Percentiles rank a stretch among this genome's conserved stretches.
These are phyloP conservation scores for Pichia sp. DNA, from an alignment of 1,139 yeast genomes.

Conservation along the genomic window DNA sequence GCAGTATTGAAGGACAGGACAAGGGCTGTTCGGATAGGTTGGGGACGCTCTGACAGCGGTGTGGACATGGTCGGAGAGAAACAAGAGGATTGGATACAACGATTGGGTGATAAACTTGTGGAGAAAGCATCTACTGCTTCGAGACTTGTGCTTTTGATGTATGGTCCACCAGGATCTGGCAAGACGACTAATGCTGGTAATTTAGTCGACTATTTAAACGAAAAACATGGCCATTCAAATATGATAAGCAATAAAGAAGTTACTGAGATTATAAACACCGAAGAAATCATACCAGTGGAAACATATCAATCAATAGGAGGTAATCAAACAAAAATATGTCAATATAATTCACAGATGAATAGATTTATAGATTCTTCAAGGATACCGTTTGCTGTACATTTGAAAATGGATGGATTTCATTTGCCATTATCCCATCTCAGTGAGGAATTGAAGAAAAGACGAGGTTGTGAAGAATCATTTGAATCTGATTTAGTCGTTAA, in stretches of 20 bases:
- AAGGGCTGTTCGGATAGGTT: no score
- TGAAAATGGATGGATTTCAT: constrained; percentile 85
- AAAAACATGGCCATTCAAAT: constrained; percentile 1
- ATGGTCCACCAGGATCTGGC: constrained; percentile 83
- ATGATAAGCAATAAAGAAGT: neutral
- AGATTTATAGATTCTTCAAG: neutral
- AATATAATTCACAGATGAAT: constrained; percentile 5
- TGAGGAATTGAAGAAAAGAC: constrained; percentile 48
- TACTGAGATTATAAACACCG: neutral
- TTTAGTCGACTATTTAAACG: constrained; percentile 39
- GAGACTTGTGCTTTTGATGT: constrained; percentile 45
- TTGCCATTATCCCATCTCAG: constrained; percentile 54
- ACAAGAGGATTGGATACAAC: neutral
- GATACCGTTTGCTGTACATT: constrained; percentile 29
- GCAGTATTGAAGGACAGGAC: no score
- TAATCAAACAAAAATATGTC: constrained; percentile 9
- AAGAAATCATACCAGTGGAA: neutral
- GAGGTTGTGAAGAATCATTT: constrained; percentile 87
- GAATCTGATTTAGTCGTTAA: constrained; percentile 49
- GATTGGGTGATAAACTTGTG: neutral
- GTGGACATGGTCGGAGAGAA: no score
- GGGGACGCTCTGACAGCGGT: no score
- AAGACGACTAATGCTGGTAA: constrained; percentile 59
- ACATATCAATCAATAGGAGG: constrained; percentile 5
- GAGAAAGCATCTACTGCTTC: neutral